Percentiles rank a stretch among this genome's conserved stretches.
Evolutionary conservation across 2,329 filamentous ascomycete species (phyloP).

Genomic region (Ophiostoma piceae): DNA sequence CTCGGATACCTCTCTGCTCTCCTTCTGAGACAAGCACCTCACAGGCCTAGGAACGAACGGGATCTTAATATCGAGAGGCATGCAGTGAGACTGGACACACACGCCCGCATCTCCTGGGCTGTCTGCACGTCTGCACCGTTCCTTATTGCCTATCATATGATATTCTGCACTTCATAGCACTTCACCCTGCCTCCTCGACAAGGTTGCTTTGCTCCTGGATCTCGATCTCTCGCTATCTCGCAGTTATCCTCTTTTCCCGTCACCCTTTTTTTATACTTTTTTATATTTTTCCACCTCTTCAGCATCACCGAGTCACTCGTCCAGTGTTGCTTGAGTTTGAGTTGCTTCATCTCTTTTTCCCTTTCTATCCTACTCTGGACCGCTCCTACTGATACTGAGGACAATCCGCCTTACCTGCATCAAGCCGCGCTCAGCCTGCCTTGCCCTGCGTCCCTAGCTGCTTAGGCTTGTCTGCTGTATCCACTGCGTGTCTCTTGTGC

Average conservation of each 20-base stretch:
- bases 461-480: conserved; percentile 1
- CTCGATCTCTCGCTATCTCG: conserved; percentile 13
- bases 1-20: background rate
- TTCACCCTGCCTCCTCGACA: background rate
- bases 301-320: background rate
- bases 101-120: conserved; percentile 16
- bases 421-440: conserved; percentile 20
- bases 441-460: conserved; percentile 16
- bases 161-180: too few species aligned
- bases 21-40: conserved; percentile 1
- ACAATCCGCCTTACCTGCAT: conserved; percentile 20
- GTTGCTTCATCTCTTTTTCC: background rate
- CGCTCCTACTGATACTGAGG: too few species aligned
- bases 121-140: background rate
- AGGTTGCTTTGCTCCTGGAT: background rate
- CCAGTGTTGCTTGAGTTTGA: background rate
- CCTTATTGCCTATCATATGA: background rate
- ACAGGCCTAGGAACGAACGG: conserved; percentile 16
- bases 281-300: background rate
- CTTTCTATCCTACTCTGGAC: conserved; percentile 12
- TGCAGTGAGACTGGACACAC: conserved; percentile 26
- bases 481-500: conserved; percentile 1
- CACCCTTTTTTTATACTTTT: background rate
- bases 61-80: conserved; percentile 23
- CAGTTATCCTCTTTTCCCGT: background rate